A percentile compares a stretch with the other conserved stretches of the same genome.
Conservation (phyloP, 352 stramenopile species). For the Phytophthora nicotianae region DNA sequence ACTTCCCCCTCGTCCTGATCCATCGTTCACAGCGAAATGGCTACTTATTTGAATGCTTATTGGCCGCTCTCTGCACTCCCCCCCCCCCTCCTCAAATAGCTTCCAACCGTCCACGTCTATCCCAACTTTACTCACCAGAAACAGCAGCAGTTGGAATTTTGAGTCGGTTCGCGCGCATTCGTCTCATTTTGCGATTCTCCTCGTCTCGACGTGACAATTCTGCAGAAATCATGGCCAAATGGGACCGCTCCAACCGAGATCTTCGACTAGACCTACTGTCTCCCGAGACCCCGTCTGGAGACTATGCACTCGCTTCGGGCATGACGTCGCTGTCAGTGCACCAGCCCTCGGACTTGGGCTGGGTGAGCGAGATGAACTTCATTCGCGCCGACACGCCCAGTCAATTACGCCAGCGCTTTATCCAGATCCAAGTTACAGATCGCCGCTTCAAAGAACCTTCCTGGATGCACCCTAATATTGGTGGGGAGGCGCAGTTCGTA, state of each 20-base stretch:
- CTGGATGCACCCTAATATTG: constrained; percentile 74
- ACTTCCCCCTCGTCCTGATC: too few species aligned
- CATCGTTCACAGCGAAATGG: too few species aligned
- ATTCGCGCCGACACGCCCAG: constrained; percentile 45
- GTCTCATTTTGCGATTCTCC: not conserved
- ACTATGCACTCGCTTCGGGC: constrained; percentile 15
- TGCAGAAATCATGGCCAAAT: not conserved
- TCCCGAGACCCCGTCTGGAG: constrained; percentile 4
- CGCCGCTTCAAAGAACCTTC: constrained; percentile 62
- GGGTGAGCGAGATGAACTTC: constrained; percentile 43
- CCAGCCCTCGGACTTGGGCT: constrained; percentile 17
- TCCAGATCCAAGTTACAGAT: constrained; percentile 70
- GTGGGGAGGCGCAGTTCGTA: constrained; percentile 54
- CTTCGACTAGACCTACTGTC: constrained; percentile 22
- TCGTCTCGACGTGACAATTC: not conserved
- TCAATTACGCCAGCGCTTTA: constrained; percentile 58
- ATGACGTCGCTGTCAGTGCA: constrained; percentile 23
- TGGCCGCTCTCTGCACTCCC: constrained; percentile 2
- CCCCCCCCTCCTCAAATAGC: not conserved
- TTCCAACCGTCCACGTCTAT: not conserved
- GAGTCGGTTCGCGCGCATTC: not conserved
- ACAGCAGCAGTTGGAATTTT: not conserved
- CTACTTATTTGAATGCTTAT: not conserved
- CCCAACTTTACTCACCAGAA: not conserved
- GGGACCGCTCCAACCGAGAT: constrained; percentile 2